phyloP scores from a whole-genome alignment of 768 basidiomycete species.

The Boletus vinaceobasis region DNA sequence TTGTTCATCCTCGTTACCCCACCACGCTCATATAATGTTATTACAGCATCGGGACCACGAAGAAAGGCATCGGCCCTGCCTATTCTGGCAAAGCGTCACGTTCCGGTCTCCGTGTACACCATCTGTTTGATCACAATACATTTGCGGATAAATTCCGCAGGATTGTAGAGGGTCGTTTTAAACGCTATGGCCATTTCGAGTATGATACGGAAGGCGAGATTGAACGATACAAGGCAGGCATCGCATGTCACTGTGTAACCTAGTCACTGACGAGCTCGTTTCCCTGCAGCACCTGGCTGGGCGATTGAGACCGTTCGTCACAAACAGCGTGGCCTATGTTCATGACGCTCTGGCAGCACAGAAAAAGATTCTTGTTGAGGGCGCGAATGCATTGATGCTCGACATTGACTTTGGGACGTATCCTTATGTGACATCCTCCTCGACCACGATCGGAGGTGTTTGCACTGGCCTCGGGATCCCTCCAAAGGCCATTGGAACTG shows the following conservation, averaged over 20 bases:
- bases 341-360: slow-evolving; percentile 72
- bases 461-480: slow-evolving; percentile 98
- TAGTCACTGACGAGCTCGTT: neutral
- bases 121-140: slow-evolving; percentile 81
- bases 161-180: slow-evolving; percentile 95
- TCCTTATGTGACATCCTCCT: slow-evolving; percentile 94
- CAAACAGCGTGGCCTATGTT: slow-evolving; percentile 83
- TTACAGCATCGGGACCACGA: slow-evolving; percentile 91
- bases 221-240: slow-evolving; percentile 77
- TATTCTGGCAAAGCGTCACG: slow-evolving; percentile 98
- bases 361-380: slow-evolving; percentile 89
- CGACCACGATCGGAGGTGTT: slow-evolving; percentile 91
- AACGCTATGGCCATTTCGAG: slow-evolving; percentile 96
- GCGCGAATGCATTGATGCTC: slow-evolving; percentile 98
- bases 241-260: neutral
- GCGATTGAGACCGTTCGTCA: slow-evolving; percentile 80
- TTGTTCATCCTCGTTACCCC: slow-evolving; percentile 4
- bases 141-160: slow-evolving; percentile 93
- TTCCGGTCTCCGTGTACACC: slow-evolving; percentile 93
- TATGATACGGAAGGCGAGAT: slow-evolving; percentile 99
- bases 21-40: neutral
- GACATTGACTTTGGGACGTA: slow-evolving; percentile 98
- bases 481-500: slow-evolving; percentile 79
- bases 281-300: slow-evolving; percentile 68
- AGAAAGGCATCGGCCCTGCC: slow-evolving; percentile 97